These are phyloP conservation scores for Coemansia sp. DNA, from an alignment of 192 early-diverging fungal genomes.

Conservation along the genomic window DNA sequence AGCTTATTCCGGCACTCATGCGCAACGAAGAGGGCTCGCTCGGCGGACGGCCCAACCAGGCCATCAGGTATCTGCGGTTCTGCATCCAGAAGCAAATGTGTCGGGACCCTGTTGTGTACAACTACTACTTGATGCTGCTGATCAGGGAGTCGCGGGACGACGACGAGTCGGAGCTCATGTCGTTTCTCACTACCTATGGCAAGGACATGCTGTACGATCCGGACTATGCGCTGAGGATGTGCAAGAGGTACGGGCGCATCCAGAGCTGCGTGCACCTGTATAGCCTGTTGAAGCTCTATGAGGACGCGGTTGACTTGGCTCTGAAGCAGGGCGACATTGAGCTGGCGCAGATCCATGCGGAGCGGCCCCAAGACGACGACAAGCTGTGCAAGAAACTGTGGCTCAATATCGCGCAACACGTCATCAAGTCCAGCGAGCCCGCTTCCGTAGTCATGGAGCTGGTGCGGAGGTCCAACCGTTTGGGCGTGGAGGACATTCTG, in stretches of 20 bases:
- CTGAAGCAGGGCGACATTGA: slow-evolving; percentile 84
- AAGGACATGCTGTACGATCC: slow-evolving; percentile 82
- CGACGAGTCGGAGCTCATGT: slow-evolving; percentile 69
- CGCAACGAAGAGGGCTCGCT: slow-evolving; percentile 65
- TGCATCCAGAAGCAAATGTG: slow-evolving; percentile 74
- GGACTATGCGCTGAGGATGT: slow-evolving; percentile 89
- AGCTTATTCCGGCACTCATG: slow-evolving; percentile 85
- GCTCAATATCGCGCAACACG: slow-evolving; percentile 91
- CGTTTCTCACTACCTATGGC: slow-evolving; percentile 70
- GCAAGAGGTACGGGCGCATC: slow-evolving; percentile 75
- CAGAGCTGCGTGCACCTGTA: slow-evolving; percentile 91
- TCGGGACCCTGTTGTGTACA: slow-evolving; percentile 88
- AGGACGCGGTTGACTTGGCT: slow-evolving; percentile 90
- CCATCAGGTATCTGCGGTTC: slow-evolving; percentile 83
- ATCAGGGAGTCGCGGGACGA: slow-evolving; percentile 34
- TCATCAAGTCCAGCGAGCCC: slow-evolving; percentile 79
- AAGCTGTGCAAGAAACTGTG: slow-evolving; percentile 83
- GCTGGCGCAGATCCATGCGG: slow-evolving; percentile 87
- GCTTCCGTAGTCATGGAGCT: slow-evolving; percentile 88
- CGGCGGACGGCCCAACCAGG: slow-evolving; percentile 63
- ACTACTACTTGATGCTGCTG: slow-evolving; percentile 73
- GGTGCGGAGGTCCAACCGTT: slow-evolving; percentile 67
- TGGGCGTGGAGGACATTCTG: slow-evolving; percentile 94
- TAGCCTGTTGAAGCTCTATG: slow-evolving; percentile 80
- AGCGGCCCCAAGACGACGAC: slow-evolving; percentile 83